Base-by-base conservation (phyloP, 192 early-diverging fungal genomes). In the Pilaira anomala region DNA sequence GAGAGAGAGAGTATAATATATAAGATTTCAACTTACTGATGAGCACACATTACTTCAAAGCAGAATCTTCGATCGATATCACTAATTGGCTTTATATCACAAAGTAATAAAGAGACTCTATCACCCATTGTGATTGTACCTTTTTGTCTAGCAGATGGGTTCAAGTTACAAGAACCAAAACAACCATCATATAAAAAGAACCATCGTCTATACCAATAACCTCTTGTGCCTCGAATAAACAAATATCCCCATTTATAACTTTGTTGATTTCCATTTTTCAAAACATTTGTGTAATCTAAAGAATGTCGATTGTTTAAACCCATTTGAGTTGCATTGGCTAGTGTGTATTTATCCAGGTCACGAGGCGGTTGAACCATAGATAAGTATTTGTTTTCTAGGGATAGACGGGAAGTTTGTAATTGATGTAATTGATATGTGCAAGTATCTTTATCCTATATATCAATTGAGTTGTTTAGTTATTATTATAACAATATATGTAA, bases 31-130 rank as follows among this genome's bases (percentile, higher is more conserved):
- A 72, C 77, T 65, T 78, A 90, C 88, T 85, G 86, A 16, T 87
- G 83, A 8, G 81, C 71, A 46, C 84, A 88, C 7, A 82, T 76
- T 7, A 90, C 73, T 60, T 89, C 88, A 61, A 91, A 91, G 55
- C 84, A 86, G 66, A 86, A 90, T 28, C 88, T 69, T 7, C 88
- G 77, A 44, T 91, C 88, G 55, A 82, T 72, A 13, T 79, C 76
- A 4, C 48, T 48, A 11, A 77, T 79, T 21, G 78, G 72, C 13
- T 83, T 72, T 2, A 88, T 65, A 62, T 78, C 82, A 54, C 88
- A 91, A 22, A 88, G 50, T 11, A 86, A 62, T 3, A 91, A 69
- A n/a, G 76, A 80, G n/a, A 89, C 73, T 16, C 84, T 59, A 21
- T 83, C 82, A n/a, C 83, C 80, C 46, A 72, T 29, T 1, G 57